These are phyloP conservation scores for Tagetes erecta DNA, from an alignment of 129 eudicot species.

Conservation along the genomic window DNA sequence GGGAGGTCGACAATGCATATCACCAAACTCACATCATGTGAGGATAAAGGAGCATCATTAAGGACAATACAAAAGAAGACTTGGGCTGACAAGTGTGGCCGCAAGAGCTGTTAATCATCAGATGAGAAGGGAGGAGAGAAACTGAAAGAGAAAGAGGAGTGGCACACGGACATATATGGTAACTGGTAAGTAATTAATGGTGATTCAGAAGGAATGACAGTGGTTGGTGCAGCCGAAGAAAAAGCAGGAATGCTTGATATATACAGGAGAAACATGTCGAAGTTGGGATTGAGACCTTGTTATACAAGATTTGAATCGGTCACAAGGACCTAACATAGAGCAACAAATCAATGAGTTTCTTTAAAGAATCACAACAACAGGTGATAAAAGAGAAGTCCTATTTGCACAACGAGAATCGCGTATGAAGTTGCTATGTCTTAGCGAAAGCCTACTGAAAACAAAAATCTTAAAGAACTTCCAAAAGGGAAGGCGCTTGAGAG, in stretches of 20 bases:
- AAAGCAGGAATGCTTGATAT: neutral
- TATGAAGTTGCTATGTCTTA: neutral
- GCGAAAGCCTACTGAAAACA: too few relatives aligned
- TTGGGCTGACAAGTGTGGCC: too few relatives aligned
- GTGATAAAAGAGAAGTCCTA: neutral
- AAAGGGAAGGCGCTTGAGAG: neutral
- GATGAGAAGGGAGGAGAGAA: too few relatives aligned
- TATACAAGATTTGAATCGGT: too few relatives aligned
- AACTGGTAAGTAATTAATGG: neutral
- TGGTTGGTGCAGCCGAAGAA: neutral
- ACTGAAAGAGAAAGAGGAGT: too few relatives aligned
- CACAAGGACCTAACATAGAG: too few relatives aligned
- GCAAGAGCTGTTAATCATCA: too few relatives aligned
- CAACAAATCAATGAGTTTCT: constrained; percentile 1
- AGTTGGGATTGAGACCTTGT: too few relatives aligned
- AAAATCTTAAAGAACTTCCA: neutral
- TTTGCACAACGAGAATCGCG: neutral
- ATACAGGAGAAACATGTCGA: neutral
- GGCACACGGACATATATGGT: neutral
- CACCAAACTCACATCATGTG: too few relatives aligned
- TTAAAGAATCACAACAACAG: neutral
- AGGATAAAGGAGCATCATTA: too few relatives aligned
- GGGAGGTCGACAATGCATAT: too few relatives aligned
- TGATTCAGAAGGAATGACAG: neutral
- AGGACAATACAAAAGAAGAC: too few relatives aligned